A percentile compares a stretch with the other conserved stretches of the same genome.
phyloP scores from a whole-genome alignment of 2,329 filamentous ascomycete genomes.

The Fusarium cicatricum region DNA sequence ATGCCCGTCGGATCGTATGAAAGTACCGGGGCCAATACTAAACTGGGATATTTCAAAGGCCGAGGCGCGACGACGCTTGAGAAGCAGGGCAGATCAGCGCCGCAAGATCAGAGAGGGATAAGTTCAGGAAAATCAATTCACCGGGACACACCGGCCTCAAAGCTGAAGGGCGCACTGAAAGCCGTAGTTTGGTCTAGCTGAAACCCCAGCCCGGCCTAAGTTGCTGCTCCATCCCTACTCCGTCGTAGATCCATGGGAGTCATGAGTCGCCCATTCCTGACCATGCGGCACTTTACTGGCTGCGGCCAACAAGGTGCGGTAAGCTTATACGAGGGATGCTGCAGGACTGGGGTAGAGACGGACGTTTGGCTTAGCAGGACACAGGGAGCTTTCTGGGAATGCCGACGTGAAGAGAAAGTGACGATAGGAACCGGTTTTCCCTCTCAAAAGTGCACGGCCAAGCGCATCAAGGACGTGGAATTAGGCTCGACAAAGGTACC shows the following conservation, averaged over 20 bases:
- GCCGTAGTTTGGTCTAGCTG: neutral
- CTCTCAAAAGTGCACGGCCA: too few species aligned
- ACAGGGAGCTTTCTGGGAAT: neutral
- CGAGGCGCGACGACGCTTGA: conserved; percentile 1
- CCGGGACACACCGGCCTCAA: neutral
- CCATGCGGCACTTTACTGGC: conserved; percentile 18
- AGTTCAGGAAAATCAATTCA: conserved; percentile 1
- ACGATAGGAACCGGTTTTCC: neutral
- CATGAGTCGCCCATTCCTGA: conserved; percentile 4
- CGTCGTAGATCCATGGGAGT: conserved; percentile 5
- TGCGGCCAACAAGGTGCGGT: conserved; percentile 26
- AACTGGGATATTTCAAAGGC: too few species aligned
- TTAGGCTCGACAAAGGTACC: neutral
- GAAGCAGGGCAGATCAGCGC: conserved; percentile 6
- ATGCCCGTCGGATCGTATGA: conserved; percentile 18
- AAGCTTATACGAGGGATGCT: conserved; percentile 8
- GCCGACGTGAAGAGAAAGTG: too few species aligned
- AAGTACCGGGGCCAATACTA: conserved; percentile 3
- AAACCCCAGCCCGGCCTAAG: conserved; percentile 16
- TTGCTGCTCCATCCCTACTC: conserved; percentile 15
- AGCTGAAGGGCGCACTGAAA: neutral
- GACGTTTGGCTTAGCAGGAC: neutral
- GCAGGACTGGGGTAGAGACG: too few species aligned
- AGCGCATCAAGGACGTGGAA: too few species aligned
- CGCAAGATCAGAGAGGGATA: neutral